Evolutionary conservation across 2,329 filamentous ascomycete genomes (phyloP), one percentile per base, ranked within the genome.

Genomic region (Lasiodiplodia citricola): DNA sequence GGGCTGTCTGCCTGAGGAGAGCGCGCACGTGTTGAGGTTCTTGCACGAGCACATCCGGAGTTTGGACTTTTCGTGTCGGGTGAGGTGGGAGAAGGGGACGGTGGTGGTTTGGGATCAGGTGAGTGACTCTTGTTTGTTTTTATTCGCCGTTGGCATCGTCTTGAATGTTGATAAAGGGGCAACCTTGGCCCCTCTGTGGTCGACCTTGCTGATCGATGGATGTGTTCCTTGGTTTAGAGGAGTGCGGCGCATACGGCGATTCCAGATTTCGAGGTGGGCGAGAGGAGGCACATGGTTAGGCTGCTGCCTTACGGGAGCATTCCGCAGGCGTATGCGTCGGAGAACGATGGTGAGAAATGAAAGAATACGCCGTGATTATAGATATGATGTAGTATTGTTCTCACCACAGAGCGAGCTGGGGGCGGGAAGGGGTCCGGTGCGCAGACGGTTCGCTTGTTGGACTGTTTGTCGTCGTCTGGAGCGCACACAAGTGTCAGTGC

Each of bases 61-160:
- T 10, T 14, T 64, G 44, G 60, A 64, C 23, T 64, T 64, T 11
- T 47, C 38, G 44, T 64, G 60, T 21, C 44, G 60, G 28, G 60
- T 64, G 18, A 35, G 60, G 28, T 64, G 60, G 60, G 47, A 52
- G 60, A 51, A 11, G 31, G 47, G 60, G n/a, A 64, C 60, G 18
- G 60, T 64, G n/a, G 60, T 64, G 44, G 44, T 64, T n/a, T 64
- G 60, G 60, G 60, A 64, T 52, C 60, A 64, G 60, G 60, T 64
- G 47, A n/a, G 60, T 52, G 37, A 7, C 7, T 23, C 7, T 18
- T 18, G 14, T 62, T 21, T 31, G 31, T 11, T 35, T 2, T 37
- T 13, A 6, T 23, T 3, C 14, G 18, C 28, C n/a, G 38, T 5
- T 41, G 28, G 28, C 28, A 28, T 4, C 4, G 28, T 28, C 28